Base-by-base conservation (phyloP, 1,284 basidiomycete species). In the Chondrostereum purpureum region DNA sequence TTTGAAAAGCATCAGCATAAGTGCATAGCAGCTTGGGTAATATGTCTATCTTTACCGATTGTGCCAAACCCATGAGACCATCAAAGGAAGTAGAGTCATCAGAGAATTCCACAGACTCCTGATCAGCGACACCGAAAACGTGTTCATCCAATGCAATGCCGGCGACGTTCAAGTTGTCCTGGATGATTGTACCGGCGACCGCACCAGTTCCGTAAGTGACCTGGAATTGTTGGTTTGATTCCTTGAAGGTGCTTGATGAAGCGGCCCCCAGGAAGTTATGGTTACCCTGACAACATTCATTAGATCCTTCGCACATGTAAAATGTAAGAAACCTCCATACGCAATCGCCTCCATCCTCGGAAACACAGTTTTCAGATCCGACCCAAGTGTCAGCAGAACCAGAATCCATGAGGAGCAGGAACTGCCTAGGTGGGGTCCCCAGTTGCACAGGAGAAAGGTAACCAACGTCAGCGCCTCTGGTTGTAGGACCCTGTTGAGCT, bases 301-400 rank as follows among this genome's bases (percentile, higher is more conserved):
- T 8, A 38, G 36, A 10, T 33, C 11, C 27, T 33, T 10, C 36
- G 18, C 12, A 16, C 10, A 16, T 8, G 17, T 38, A 10, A n/a
- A 16, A 14, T 8, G 16, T 16, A 19, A 19, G 10, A 19, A 19
- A n/a, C 18, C n/a, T n/a, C n/a, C n/a, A 16, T 14, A 38, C 18
- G n/a, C 18, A 19, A 10, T 38, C n/a, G 31, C 68, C 71, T 22
- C 74, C 77, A 21, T 39, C 55, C 23, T 61, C 44, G 13, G 63
- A 73, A 46, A 62, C 56, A 59, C 82, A 87, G 36, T 62, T 61
- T 56, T 82, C 77, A 5, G 70, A 67, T 8, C 80, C 80, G 14
- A 88, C 80, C 88, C 91, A 94, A 33, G 89, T 71, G 61, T 94
- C 91, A 12, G 88, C 82, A 5, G 83, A 89, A 23, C 91, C 92